Evolutionary conservation across 805 yeast genomes (phyloP), one percentile per base, ranked within the genome.

Genomic region (Maudiozyma pseudohumilis): DNA sequence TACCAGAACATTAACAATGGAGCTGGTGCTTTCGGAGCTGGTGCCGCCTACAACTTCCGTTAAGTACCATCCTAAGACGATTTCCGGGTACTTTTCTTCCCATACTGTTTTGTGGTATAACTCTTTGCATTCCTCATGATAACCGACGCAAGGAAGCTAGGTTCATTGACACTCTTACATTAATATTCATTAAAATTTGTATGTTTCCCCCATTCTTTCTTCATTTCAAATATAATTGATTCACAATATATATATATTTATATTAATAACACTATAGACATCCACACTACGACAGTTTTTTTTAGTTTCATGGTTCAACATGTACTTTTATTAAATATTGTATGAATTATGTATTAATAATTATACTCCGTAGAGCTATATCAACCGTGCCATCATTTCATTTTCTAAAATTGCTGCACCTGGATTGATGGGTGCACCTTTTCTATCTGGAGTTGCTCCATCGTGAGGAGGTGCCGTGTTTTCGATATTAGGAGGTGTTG

Each of bases 31-130:
- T 29, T 29, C 2, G 60, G 72, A 10, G 67, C 73, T 28, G 70
- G 66, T 40, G 63, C 71, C 45, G 72, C 75, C 2, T 73, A 71
- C 45, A 67, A 59, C 29, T 50, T 64, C 31, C 59, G 66, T 47
- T 61, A 45, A 49, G 15, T 24, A 10, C 26, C 12, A 24, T 24
- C 26, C 11, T n/a, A n/a, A n/a, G n/a, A n/a, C n/a, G n/a, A n/a
- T n/a, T n/a, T n/a, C n/a, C n/a, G n/a, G n/a, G n/a, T n/a, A n/a
- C n/a, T n/a, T n/a, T n/a, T n/a, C n/a, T n/a, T n/a, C n/a, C n/a
- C n/a, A n/a, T n/a, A n/a, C n/a, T n/a, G n/a, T n/a, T n/a, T n/a
- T n/a, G n/a, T n/a, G n/a, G n/a, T n/a, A n/a, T n/a, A n/a, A n/a
- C n/a, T n/a, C n/a, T n/a, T n/a, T n/a, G n/a, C n/a, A n/a, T n/a